Evolutionary conservation across 345 rosid species (phyloP), one percentile per base, ranked within the genome.

Genomic region (Citrus medica): DNA sequence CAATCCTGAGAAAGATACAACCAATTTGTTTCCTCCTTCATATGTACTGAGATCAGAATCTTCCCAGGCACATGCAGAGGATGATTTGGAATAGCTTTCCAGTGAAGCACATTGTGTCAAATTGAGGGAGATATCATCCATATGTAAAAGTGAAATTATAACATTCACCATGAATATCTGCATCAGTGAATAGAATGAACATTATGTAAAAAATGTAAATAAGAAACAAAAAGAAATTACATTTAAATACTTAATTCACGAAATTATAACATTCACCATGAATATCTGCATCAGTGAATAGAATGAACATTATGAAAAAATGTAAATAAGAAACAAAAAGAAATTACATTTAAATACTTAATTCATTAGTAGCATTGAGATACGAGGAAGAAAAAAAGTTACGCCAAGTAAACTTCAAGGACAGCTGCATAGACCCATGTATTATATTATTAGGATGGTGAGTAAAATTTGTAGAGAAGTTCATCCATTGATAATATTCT

Each of bases 131-230:
- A 87, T 86, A 81, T 84, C 90, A 86, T 93, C 98, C 92, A 93
- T 89, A 87, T 91, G 94, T 70, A 95, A 83, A 79, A 93, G 94
- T 3, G 98, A 92, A 87, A 93, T 86, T 74, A 93, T 86, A 74
- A 92, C 84, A 87, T 93, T 95, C 86, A 93, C 92, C 97, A 91
- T 89, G 90, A 89, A 78, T 86, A 93, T 90, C 99, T 95, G 97
- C 92, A 93, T 81, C 68, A 78, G 79, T 66, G 75, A 83, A 65
- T 64, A 78, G 76, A 60, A 83, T 70, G 38, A 82, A 67, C 38
- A 82, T 82, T 25, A 25, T 25, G 27, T 25, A 81, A 55, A 35
- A 60, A 82, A 68, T 10, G 71, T 74, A 78, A 68, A 30, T 63
- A 65, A 37, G 7, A 19, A 80, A 53, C 14, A 67, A 2, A 35